These are phyloP conservation scores for Blastobotrys chiropterorum DNA, from an alignment of 805 yeast genomes.

Conservation along the genomic window DNA sequence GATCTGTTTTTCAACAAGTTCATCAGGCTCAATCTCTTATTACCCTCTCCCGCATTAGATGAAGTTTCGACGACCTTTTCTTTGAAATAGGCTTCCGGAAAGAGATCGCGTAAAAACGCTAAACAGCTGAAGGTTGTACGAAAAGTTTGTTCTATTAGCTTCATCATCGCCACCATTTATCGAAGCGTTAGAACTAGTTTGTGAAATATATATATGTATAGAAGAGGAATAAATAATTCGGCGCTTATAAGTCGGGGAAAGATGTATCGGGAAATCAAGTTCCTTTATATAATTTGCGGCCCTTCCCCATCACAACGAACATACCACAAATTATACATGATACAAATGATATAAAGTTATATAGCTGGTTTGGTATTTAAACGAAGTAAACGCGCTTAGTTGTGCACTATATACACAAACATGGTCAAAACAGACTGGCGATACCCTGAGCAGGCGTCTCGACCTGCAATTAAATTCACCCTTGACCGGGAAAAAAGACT, in stretches of 20 bases:
- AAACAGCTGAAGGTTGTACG: constrained; percentile 50
- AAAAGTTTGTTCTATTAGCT: constrained; percentile 37
- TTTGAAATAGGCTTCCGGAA: constrained; percentile 46
- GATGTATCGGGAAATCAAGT: no score
- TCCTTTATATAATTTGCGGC: no score
- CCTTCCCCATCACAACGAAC: no score
- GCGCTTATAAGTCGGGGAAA: no score
- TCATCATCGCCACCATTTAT: neutral
- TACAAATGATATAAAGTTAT: no score
- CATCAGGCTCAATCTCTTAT: constrained; percentile 2
- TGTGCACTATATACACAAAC: no score
- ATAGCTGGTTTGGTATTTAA: neutral
- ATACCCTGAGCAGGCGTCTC: neutral
- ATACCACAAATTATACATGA: no score
- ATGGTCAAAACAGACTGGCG: neutral
- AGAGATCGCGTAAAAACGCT: constrained; percentile 48
- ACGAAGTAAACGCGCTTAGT: neutral
- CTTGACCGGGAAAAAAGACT: neutral
- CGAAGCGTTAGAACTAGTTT: neutral
- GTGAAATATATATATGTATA: neutral
- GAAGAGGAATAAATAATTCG: no score
- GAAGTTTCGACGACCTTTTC: constrained; percentile 31
- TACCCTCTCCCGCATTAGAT: neutral
- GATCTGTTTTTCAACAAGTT: neutral
- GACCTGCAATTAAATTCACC: neutral